Evolutionary conservation across 352 stramenopile genomes (phyloP), one percentile per base, ranked within the genome.

Genomic region (Phytopythium vexans): DNA sequence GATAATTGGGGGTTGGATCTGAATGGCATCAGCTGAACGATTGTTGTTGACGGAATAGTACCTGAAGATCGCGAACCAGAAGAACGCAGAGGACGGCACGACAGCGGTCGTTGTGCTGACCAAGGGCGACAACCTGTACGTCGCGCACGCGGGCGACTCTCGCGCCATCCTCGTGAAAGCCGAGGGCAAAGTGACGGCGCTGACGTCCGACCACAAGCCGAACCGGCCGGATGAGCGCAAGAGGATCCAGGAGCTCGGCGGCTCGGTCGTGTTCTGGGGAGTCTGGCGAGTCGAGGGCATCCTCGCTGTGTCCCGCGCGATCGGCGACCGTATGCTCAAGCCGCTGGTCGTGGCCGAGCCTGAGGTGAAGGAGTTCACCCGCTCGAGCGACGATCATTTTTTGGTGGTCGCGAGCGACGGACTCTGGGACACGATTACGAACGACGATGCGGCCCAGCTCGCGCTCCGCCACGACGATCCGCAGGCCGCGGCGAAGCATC

Each of bases 241-340:
- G 49, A 77, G 92, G 38, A 94, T 98, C 51, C 77, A 88, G 41
- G 79, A 92, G 45, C 64, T 96, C 14, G 92, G 92, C 32, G 92
- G 92, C 39, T 91, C 74, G 21, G 87, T 98, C 3, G 85, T 96
- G 10, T 89, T 96, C 51, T 96, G 86, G 82, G 92, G 92, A 16
- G 85, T 96, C 37, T 97, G 89, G 87, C 84, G 93, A 41, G 92
- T 98, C n/a, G 83, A 97, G 64, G 93, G 92, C 36, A 93, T 97
- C 47, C 72, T 98, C 41, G 92, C 92, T 15, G 90, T 98, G 32
- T 97, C 88, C 11, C 86, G 86, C 35, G 88, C 89, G 33, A 97
- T 98, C 52, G 93, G 93, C 12, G 93, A 98, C 62, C 78, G 84
- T 34, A 90, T 91, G 69, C 73, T 98, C 34, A 97, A 97, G 67